Evolutionary conservation across 2,329 filamentous ascomycete species (phyloP), one percentile per base, ranked within the genome.

Genomic region (Curvularia eragrostidis): DNA sequence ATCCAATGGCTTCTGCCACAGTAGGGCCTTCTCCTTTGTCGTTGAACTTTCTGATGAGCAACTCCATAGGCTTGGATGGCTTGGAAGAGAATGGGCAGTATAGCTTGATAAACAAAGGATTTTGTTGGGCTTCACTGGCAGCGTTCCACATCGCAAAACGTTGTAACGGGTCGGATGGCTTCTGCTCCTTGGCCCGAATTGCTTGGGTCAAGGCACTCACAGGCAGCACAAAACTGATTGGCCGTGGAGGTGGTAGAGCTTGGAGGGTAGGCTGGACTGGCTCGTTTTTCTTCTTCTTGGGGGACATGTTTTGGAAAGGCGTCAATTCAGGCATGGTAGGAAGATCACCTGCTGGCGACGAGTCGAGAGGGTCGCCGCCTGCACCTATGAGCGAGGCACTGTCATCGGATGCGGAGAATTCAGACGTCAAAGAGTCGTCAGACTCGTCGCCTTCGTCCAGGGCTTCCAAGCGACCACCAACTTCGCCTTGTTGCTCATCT

Each of bases 1-100:
- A 83, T 0, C 91, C 91, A 63, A 96, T 93, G n/a, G 93, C 83
- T 67, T 96, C 91, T 1, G 88, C 86, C 13, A 95, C 90, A 0
- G 87, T 89, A 19, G 91, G 89, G 2, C 85, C 82, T 56, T 89
- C 85, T 21, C 88, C 88, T 57, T 89, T 85, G 64, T 91, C 88
- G 15, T 91, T 85, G 36, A 84, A 86, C 47, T 88, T 85, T 23
- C 88, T 83, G 47, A 94, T 88, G 15, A 90, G 83, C 3, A 94
- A 86, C 70, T 93, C 89, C 46, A 88, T 85, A 0, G 89, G 86
- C 64, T 87, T 87, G 15, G 83, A 83, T 0, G 88, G 82, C 23
- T 85, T 84, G 12, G 84, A 82, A 15, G 89, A 90, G 64, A 89
- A 91, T 0, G 90, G 88, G 6, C 86, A 88, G 73, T 91, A 94